phyloP scores from a whole-genome alignment of 306 rosid genomes.

The Psophocarpus tetragonolobus region DNA sequence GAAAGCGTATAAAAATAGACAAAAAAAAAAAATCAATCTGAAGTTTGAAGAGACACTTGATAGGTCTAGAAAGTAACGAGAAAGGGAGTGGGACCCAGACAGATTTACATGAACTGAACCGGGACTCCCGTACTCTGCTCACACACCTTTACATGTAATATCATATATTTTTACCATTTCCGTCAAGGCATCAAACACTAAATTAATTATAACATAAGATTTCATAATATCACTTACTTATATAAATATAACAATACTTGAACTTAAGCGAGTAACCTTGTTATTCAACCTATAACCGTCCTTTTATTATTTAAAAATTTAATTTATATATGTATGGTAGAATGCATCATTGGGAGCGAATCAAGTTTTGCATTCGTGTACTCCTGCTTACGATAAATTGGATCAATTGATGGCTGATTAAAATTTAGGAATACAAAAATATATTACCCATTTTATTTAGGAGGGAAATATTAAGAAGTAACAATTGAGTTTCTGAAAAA shows the following conservation, averaged over 20 bases:
- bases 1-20: too few species aligned
- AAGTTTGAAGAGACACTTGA: background rate
- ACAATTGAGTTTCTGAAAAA: too few species aligned
- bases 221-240: background rate
- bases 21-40: background rate
- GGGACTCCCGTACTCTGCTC: conserved; percentile 26
- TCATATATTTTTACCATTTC: background rate
- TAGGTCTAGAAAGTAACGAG: background rate
- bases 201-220: background rate
- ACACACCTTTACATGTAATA: background rate
- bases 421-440: background rate
- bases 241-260: background rate
- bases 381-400: background rate
- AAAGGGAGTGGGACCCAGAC: conserved; percentile 45
- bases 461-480: too few species aligned
- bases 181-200: background rate
- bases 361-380: background rate
- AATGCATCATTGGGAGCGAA: background rate
- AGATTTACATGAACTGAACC: conserved; percentile 52
- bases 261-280: background rate
- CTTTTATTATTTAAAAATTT: background rate
- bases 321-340: background rate
- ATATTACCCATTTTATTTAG: too few species aligned
- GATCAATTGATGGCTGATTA: background rate
- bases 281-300: background rate